Conservation (phyloP, 176 grass and related monocot species). For the Saccharum spontaneum region DNA sequence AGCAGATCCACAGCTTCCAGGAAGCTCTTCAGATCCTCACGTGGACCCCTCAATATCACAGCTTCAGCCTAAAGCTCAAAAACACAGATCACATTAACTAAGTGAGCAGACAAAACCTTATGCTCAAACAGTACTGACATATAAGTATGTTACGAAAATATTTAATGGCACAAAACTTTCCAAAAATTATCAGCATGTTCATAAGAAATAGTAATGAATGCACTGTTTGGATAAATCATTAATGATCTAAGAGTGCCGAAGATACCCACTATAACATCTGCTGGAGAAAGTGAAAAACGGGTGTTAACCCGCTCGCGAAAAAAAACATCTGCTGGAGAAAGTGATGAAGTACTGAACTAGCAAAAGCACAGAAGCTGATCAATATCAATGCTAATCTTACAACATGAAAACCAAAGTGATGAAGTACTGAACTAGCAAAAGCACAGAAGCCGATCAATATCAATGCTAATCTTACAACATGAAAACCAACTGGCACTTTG, state of each 20-base stretch:
- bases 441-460: background rate
- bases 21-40: constrained; percentile 9
- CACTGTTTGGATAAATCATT: background rate
- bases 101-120: background rate
- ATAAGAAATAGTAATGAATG: constrained; percentile 7
- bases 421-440: constrained; percentile 13
- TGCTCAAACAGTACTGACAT: background rate
- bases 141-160: background rate
- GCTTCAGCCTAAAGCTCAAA: constrained; percentile 58
- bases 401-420: background rate
- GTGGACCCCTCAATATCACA: constrained; percentile 64
- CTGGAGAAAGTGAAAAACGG: background rate
- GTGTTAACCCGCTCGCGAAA: no score
- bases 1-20: no score
- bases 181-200: constrained; percentile 2
- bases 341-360: background rate
- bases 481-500: background rate
- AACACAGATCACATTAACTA: background rate
- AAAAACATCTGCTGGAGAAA: background rate
- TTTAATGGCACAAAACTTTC: background rate
- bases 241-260: background rate
- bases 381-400: background rate
- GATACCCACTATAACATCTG: background rate
- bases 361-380: constrained; percentile 3
- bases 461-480: background rate